Conservation (phyloP, 163 green algal genomes). For the Scenedesmus sp. region DNA sequence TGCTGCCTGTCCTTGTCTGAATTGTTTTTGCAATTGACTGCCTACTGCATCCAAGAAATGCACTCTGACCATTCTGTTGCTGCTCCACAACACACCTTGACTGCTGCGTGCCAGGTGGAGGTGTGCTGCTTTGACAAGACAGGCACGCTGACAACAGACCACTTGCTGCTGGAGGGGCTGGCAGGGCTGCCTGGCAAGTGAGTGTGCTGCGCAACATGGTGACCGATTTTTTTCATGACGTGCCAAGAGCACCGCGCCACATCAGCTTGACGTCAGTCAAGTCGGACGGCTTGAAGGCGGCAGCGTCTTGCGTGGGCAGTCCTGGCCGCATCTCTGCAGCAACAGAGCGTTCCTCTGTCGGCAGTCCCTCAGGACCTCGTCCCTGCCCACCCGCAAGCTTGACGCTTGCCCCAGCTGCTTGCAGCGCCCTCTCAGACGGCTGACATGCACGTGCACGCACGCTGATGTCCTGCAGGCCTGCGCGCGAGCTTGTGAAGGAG, state of each 20-base stretch:
- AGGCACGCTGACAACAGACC: constrained; percentile 96
- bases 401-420: too few relatives aligned
- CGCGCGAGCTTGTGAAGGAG: constrained; percentile 52
- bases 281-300: too few relatives aligned
- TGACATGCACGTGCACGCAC: too few relatives aligned
- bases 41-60: too few relatives aligned
- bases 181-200: constrained; percentile 60
- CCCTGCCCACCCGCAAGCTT: too few relatives aligned
- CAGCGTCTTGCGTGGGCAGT: too few relatives aligned
- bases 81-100: background rate
- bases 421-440: too few relatives aligned
- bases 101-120: constrained; percentile 89
- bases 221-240: too few relatives aligned
- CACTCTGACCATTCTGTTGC: too few relatives aligned
- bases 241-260: background rate
- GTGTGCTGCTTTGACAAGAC: constrained; percentile 99
- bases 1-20: too few relatives aligned
- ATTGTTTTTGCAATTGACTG: too few relatives aligned
- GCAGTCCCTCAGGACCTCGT: background rate
- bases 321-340: too few relatives aligned
- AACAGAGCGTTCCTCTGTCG: background rate
- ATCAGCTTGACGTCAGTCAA: background rate
- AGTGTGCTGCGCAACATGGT: background rate
- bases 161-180: constrained; percentile 93
- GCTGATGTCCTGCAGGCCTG: constrained; percentile 40